These are phyloP conservation scores for Kodamaea ohmeri DNA, from an alignment of 1,139 yeast species.

Conservation along the genomic window DNA sequence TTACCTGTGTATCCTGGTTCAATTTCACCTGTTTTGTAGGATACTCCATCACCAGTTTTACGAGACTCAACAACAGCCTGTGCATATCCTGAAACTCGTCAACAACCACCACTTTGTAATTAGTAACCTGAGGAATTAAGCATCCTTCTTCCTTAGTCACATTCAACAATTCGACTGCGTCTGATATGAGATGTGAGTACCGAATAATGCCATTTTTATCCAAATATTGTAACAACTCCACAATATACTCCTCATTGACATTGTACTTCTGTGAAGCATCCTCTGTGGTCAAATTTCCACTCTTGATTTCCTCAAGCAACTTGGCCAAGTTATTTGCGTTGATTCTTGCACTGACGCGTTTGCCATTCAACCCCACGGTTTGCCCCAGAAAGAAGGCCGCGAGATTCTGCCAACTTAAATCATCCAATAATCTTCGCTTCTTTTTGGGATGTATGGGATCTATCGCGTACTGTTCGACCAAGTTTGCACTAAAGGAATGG, in stretches of 20 bases:
- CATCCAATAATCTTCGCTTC: conserved; percentile 46
- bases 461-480: conserved; percentile 37
- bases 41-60: conserved; percentile 36
- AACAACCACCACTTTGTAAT: conserved; percentile 46
- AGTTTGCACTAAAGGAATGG: conserved; percentile 56
- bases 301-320: conserved; percentile 31
- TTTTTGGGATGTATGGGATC: background rate
- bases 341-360: conserved; percentile 23
- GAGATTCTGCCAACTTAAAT: conserved; percentile 49
- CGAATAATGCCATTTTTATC: conserved; percentile 34
- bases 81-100: conserved; percentile 80
- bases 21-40: conserved; percentile 22
- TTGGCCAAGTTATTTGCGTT: conserved; percentile 32
- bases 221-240: conserved; percentile 17
- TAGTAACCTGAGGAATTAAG: conserved; percentile 24
- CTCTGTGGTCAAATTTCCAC: conserved; percentile 25
- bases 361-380: conserved; percentile 22
- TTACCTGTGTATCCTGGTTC: background rate
- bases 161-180: conserved; percentile 29
- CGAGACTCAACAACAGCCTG: conserved; percentile 45
- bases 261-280: conserved; percentile 25
- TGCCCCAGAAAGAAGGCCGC: conserved; percentile 32
- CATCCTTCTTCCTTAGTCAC: conserved; percentile 14
- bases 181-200: conserved; percentile 35
- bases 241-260: conserved; percentile 22